Conservation (phyloP, 495 filamentous ascomycete genomes). For the Daldinia concentrica region DNA sequence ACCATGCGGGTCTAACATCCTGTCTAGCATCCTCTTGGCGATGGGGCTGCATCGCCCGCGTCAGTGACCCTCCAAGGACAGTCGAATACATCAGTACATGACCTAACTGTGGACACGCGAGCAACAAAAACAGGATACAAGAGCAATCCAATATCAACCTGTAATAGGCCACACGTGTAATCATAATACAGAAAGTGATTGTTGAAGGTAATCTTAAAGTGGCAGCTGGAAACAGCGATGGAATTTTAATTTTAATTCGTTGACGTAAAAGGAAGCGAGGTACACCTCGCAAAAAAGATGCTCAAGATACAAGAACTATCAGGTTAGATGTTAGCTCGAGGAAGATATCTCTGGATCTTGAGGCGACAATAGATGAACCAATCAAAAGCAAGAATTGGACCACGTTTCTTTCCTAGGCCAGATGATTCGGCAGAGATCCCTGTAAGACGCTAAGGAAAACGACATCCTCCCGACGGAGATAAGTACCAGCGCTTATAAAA, state of each 20-base stretch:
- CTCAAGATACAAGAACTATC: slow-evolving; percentile 10
- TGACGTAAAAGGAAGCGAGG: slow-evolving; percentile 31
- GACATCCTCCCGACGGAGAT: slow-evolving; percentile 10
- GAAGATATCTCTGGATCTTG: slow-evolving; percentile 29
- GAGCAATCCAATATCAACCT: slow-evolving; percentile 19
- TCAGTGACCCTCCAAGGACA: slow-evolving; percentile 35
- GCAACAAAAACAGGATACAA: slow-evolving; percentile 1
- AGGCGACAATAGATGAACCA: slow-evolving; percentile 22
- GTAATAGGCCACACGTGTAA: slow-evolving; percentile 15
- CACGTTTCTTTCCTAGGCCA: slow-evolving; percentile 36
- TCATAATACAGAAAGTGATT: neutral
- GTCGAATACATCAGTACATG: slow-evolving; percentile 1
- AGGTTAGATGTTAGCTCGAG: slow-evolving; percentile 4
- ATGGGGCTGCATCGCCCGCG: slow-evolving; percentile 37
- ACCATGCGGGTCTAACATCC: slow-evolving; percentile 29
- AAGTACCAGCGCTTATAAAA: slow-evolving; percentile 21
- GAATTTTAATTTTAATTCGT: slow-evolving; percentile 12
- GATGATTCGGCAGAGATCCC: slow-evolving; percentile 42
- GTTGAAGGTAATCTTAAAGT: slow-evolving; percentile 14
- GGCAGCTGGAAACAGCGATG: slow-evolving; percentile 19
- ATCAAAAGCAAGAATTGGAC: slow-evolving; percentile 24
- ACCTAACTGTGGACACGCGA: neutral
- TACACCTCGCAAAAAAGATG: slow-evolving; percentile 6
- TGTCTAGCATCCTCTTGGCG: slow-evolving; percentile 30
- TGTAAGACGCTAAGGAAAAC: slow-evolving; percentile 16